Base-by-base conservation (phyloP, 1,139 yeast species). In the Nematodospora anomalae region DNA sequence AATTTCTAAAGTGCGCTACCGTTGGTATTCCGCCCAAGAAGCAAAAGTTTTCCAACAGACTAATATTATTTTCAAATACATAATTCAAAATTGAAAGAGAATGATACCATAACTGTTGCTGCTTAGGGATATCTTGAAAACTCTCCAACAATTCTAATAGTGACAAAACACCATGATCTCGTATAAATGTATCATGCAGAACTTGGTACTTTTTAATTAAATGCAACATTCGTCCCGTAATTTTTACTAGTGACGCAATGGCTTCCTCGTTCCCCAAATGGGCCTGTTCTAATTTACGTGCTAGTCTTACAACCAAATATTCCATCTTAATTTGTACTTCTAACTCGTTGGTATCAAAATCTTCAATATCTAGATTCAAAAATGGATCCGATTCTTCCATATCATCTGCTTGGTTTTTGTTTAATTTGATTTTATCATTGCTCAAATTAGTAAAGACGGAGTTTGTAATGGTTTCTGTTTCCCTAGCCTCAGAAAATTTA, bases 11-110 rank as follows among this genome's bases (percentile, higher is more conserved):
- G 35, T 67, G 68, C 1, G 76, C 66, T 1, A 79, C 56, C 14
- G 67, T 52, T 0, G 83, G 79, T 14, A 80, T 69, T 0, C 85
- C 85, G 3, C 84, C 84, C 32, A 78, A 56, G 24, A 75, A 56
- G 43, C 80, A 73, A 41, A 76, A 74, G 48, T 67, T 75, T 41
- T 76, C 81, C 44, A 75, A 62, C 26, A 65, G 68, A 7, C 58
- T 56, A 3, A 54, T 41, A 44, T 65, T 60, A 11, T 51, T 52
- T 21, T 56, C 67, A 39, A 76, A 67, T 1, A 76, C 52, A 28
- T 53, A 40, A 41, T 70, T 71, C 29, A 77, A 53, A 3, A 71
- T 62, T 7, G 71, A 60, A 12, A 78, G 53, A 4, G 71, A 54
- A 30, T 66, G 64, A 32, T 56, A 60, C 65, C 77, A 71, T 22